Percentiles rank a stretch among this genome's conserved stretches.
Conservation (phyloP, 1,284 basidiomycete species). For the Chalciporus piperatoides region DNA sequence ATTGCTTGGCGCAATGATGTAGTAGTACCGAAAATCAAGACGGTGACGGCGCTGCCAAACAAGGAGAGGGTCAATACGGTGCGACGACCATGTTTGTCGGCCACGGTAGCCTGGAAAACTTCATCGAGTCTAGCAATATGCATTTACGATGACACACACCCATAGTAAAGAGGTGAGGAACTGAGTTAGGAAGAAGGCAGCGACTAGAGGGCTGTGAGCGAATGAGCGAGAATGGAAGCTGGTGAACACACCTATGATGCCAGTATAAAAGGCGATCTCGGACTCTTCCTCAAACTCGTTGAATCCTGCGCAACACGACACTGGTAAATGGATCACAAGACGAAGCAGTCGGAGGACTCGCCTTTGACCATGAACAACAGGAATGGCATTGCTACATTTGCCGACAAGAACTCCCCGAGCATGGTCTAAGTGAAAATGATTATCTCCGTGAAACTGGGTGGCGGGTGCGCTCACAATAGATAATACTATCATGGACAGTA, state of each 20-base stretch:
- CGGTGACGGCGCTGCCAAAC: constrained; percentile 77
- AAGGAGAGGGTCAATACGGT: constrained; percentile 84
- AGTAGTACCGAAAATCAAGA: constrained; percentile 83
- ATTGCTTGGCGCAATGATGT: constrained; percentile 82
- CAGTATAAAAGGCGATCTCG: constrained; percentile 82
- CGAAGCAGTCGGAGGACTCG: constrained; percentile 28
- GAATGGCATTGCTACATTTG: constrained; percentile 88
- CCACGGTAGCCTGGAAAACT: constrained; percentile 75
- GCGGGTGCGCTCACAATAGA: constrained; percentile 68
- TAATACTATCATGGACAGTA: constrained; percentile 86
- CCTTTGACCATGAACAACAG: constrained; percentile 91
- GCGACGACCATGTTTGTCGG: constrained; percentile 86
- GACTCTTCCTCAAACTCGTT: constrained; percentile 49
- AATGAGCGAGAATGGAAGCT: constrained; percentile 10
- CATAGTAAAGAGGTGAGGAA: constrained; percentile 92
- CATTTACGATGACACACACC: constrained; percentile 40
- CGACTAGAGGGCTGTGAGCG: constrained; percentile 43
- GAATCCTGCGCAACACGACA: constrained; percentile 15
- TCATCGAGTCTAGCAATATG: constrained; percentile 2
- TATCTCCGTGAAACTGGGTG: background rate
- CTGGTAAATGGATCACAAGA: constrained; percentile 14
- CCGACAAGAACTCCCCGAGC: constrained; percentile 89
- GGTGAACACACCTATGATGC: constrained; percentile 59
- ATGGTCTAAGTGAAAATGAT: constrained; percentile 59
- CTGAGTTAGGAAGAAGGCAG: constrained; percentile 80